Evolutionary conservation across 1,284 basidiomycete species (phyloP).

Genomic region (Cryptococcus sp.): DNA sequence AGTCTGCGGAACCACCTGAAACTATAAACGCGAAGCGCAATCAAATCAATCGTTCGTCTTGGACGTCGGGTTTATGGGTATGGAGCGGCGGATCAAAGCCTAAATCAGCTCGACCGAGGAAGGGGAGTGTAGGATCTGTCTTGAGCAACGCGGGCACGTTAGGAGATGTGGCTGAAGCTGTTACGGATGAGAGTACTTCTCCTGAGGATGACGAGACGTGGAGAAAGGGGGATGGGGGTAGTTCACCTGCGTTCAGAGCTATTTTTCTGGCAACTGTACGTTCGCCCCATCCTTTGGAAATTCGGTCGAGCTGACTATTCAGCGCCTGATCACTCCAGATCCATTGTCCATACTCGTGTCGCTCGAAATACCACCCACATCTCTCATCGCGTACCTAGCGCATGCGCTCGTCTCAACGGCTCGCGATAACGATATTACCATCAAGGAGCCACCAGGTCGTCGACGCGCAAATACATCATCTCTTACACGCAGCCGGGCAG

Average conservation of each 20-base stretch:
- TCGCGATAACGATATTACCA: conserved; percentile 61
- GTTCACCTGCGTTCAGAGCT: conserved; percentile 38
- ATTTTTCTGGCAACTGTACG: conserved; percentile 46
- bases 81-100: conserved; percentile 20
- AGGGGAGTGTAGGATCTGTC: conserved; percentile 17
- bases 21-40: neutral
- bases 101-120: conserved; percentile 5
- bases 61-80: conserved; percentile 34
- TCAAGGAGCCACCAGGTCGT: conserved; percentile 36
- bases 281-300: neutral
- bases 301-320: neutral
- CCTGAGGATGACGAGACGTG: conserved; percentile 28
- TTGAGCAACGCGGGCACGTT: neutral
- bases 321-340: conserved; percentile 78
- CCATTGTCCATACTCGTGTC: conserved; percentile 68
- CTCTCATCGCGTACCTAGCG: conserved; percentile 63
- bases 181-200: neutral
- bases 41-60: conserved; percentile 11
- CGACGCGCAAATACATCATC: conserved; percentile 14
- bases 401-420: conserved; percentile 67
- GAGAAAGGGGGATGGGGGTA: conserved; percentile 41
- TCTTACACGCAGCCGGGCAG: conserved; percentile 24
- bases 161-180: neutral
- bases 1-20: neutral
- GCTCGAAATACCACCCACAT: conserved; percentile 59